Percentiles rank a stretch among this genome's conserved stretches.
These are phyloP conservation scores for Boletus rufocinnamomeus DNA, from an alignment of 768 basidiomycete genomes.

Conservation along the genomic window DNA sequence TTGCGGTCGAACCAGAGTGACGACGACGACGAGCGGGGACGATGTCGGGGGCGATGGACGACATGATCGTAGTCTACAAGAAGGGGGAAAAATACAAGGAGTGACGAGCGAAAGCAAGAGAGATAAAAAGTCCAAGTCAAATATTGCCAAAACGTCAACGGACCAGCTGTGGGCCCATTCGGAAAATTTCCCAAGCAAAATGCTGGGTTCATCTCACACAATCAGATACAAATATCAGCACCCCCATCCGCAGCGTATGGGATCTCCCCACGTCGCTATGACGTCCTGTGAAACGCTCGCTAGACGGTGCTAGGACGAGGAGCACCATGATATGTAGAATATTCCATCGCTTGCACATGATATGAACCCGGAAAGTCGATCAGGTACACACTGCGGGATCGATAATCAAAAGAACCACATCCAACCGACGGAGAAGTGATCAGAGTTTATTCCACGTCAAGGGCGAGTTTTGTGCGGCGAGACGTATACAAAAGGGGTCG, in stretches of 20 bases:
- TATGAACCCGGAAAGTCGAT: not conserved
- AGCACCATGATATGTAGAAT: no score
- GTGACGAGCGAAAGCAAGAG: not conserved
- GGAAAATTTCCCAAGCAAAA: constrained; percentile 16
- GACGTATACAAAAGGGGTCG: not conserved
- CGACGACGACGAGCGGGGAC: constrained; percentile 52
- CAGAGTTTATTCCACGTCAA: not conserved
- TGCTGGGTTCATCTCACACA: constrained; percentile 19
- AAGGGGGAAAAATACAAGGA: not conserved
- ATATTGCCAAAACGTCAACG: not conserved
- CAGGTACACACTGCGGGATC: not conserved
- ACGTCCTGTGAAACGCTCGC: not conserved
- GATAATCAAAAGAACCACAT: not conserved
- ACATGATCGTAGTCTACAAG: constrained; percentile 12
- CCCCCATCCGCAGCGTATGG: no score
- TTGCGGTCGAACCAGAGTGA: constrained; percentile 58
- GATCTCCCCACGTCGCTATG: not conserved
- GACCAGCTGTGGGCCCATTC: not conserved
- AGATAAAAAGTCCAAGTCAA: not conserved
- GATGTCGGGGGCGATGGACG: constrained; percentile 17
- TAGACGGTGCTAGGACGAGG: not conserved
- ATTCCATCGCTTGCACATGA: not conserved
- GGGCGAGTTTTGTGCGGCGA: not conserved
- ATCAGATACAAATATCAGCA: constrained; percentile 18
- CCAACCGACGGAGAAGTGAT: not conserved